Evolutionary conservation across 2,329 filamentous ascomycete species (phyloP), one percentile per base, ranked within the genome.

Genomic region (Ascochyta rabiei): DNA sequence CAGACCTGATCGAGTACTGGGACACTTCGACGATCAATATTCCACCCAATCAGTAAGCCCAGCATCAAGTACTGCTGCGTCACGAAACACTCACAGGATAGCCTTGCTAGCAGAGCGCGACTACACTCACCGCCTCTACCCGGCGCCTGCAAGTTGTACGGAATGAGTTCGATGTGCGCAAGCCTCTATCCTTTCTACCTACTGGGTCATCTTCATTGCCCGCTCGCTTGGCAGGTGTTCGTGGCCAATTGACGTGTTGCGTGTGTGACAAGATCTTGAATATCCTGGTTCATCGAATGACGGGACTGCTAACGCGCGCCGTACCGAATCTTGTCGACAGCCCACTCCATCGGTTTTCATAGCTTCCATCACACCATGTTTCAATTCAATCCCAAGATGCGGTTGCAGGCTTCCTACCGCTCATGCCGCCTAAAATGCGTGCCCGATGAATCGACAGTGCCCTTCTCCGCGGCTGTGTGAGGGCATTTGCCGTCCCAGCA

Each of bases 61-160:
- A 47, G 13, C 26, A 31, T 35, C 33, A 18, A 33, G n/a, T 37
- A 33, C n/a, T 47, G 41, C 24, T 47, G 37, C 31, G 41, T 49
- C 39, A 50, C 42, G 38, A 50, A 37, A 42, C 37, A 28, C 10
- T 42, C 21, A 47, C 31, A 50, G 46, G 46, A 47, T 50, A 47
- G 42, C 52, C 46, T 50, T 55, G 52, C 46, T 47, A 50, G 50
- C n/a, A 28, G 19, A 50, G 26, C 30, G 26, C 37, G 16, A 47
- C 35, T 33, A 33, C 33, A 42, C 46, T 50, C 52, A 55, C 52
- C 46, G 46, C 52, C 44, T 43, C 38, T 34, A 44, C 44, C 44
- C 33, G 33, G 18, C 23, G 46, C 31, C 42, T 35, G 52, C 47
- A 43, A 30, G 46, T 50, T 50, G 42, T 37, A 47, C 46, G 30